Evolutionary conservation across 306 rosid genomes (phyloP).

Genomic region (Clitoria ternatea): DNA sequence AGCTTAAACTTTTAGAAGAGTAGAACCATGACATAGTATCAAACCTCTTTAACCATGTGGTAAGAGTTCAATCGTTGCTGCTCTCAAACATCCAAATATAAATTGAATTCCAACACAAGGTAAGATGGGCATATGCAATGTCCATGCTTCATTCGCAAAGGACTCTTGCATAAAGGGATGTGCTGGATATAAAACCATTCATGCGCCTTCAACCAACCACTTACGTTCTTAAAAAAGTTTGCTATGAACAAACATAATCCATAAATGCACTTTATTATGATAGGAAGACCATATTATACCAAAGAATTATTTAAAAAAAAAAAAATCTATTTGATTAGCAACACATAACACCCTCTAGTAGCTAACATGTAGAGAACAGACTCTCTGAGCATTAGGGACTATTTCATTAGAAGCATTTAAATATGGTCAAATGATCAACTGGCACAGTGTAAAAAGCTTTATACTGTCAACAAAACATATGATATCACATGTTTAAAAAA

Average conservation of each 20-base stretch:
- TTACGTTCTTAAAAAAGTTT: neutral
- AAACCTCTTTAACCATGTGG: neutral
- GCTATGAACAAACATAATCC: neutral
- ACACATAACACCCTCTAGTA: neutral
- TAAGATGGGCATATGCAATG: neutral
- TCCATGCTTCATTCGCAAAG: neutral
- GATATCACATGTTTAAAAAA: neutral
- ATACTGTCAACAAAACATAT: neutral
- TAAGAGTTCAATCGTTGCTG: neutral
- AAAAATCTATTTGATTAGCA: neutral
- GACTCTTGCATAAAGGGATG: neutral
- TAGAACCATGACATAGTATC: neutral
- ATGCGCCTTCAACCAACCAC: neutral
- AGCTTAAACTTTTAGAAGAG: conserved; percentile 3
- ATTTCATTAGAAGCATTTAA: neutral
- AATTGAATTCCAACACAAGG: neutral
- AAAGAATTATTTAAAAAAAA: neutral
- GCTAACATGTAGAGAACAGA: neutral
- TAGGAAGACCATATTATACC: neutral
- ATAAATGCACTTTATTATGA: neutral
- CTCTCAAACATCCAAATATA: neutral
- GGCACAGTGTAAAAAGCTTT: neutral
- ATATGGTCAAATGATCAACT: neutral
- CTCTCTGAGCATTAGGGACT: neutral
- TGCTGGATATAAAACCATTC: neutral